Base-by-base conservation (phyloP, 805 yeast species). In the Ogataea glucozyma region DNA sequence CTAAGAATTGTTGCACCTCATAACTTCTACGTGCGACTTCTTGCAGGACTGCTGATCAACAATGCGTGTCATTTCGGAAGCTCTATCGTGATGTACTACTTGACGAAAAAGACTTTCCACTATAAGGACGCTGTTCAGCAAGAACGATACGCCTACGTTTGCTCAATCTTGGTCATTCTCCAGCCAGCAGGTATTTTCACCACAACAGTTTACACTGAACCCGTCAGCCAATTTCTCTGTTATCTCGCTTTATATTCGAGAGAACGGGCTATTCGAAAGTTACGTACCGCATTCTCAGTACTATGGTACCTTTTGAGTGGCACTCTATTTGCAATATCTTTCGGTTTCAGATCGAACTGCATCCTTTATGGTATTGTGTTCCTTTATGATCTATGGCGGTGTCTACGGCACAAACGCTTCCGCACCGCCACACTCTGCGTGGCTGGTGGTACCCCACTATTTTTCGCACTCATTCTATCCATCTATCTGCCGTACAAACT, bases 151-250 rank as follows among this genome's bases (percentile, higher is more conserved):
- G 53, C 62, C 2, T 41, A 35, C 21, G 26, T 44, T 6, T 46
- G 60, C 14, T 48, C 65, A 22, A 40, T 67, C 4, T 41, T 85
- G 12, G 82, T 76, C 47, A 61, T 81, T 1, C 45, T 84, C n/a
- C 78, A 85, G 14, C 88, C 95, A 2, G 89, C 88, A 1, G 96
- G 96, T 1, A 74, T 88, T 0, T 91, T 89, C 57, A 67, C 87
- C 30, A 71, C 84, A 0, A 75, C 81, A 1, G 79, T 86, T 2
- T 91, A 90, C 60, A 72, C 95, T 0, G 99, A 91, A 64, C 76
- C 88, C 16, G 52, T 76, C 13, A 81, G 88, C 27, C 82, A 87
- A 18, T 63, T 81, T 11, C 60, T 81, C 31, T 69, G 85, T 23
- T 78, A 84, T 32, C 6, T 61, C 1, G 91, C 85, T 1, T 53